Percentiles rank a stretch among this genome's conserved stretches.
phyloP scores from a whole-genome alignment of 2,329 filamentous ascomycete species.

The Pestalotiopsis sp. region DNA sequence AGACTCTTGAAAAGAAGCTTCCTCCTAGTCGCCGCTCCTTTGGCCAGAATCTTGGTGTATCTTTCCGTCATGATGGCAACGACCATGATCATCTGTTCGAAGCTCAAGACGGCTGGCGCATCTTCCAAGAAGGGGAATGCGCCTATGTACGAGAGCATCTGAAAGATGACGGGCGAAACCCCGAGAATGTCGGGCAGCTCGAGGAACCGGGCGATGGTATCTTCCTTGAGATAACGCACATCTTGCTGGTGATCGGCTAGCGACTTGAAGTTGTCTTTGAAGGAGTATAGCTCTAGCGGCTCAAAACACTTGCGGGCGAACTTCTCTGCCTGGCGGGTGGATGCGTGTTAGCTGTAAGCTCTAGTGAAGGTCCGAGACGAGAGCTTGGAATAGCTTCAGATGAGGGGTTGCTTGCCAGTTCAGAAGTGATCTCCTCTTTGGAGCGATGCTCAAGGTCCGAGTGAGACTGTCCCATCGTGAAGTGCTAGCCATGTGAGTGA shows the following conservation, averaged over 20 bases:
- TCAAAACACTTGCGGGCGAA: constrained; percentile 75
- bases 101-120: constrained; percentile 70
- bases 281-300: constrained; percentile 71
- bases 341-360: not conserved
- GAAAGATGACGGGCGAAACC: constrained; percentile 70
- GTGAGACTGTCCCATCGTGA: constrained; percentile 53
- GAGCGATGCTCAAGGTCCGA: constrained; percentile 52
- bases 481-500: not conserved
- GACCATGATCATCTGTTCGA: constrained; percentile 73
- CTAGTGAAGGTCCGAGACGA: constrained; percentile 5
- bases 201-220: constrained; percentile 72
- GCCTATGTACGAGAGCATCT: constrained; percentile 72
- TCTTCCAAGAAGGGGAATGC: constrained; percentile 75
- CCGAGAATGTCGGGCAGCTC: constrained; percentile 72
- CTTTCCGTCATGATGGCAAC: constrained; percentile 74
- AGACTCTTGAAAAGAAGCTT: constrained; percentile 73
- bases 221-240: constrained; percentile 69
- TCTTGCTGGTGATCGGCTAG: constrained; percentile 67
- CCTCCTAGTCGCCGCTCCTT: constrained; percentile 58
- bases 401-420: constrained; percentile 46
- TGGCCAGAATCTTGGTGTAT: constrained; percentile 65
- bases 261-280: constrained; percentile 72
- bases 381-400: not conserved
- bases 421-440: constrained; percentile 53
- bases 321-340: constrained; percentile 51